phyloP scores from a whole-genome alignment of 164 flowering plant genomes.

The Amborella trichopoda region DNA sequence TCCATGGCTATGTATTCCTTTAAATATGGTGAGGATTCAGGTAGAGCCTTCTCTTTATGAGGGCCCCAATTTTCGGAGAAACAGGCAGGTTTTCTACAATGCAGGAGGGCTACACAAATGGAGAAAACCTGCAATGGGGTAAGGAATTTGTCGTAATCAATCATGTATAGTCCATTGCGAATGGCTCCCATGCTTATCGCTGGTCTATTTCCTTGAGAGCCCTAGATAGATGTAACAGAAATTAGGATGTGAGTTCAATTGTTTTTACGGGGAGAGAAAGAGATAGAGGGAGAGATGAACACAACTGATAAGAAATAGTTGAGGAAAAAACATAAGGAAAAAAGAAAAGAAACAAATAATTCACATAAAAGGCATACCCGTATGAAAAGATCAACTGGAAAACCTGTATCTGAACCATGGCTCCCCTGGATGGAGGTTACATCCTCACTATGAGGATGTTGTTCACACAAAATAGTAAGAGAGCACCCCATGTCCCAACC shows the following conservation, averaged over 20 bases:
- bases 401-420: slow-evolving; percentile 7
- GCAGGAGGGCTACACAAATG: slow-evolving; percentile 42
- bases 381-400: slow-evolving; percentile 36
- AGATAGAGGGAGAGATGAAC: too few relatives aligned
- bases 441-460: too few relatives aligned
- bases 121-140: slow-evolving; percentile 72
- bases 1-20: slow-evolving; percentile 8
- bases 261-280: too few relatives aligned
- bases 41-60: slow-evolving; percentile 10
- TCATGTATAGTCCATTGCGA: slow-evolving; percentile 38
- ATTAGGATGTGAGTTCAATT: too few relatives aligned
- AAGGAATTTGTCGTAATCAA: slow-evolving; percentile 41
- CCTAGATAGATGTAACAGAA: slow-evolving; percentile 3
- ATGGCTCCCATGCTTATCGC: slow-evolving; percentile 40
- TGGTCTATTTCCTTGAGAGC: slow-evolving; percentile 22
- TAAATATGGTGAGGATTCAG: slow-evolving; percentile 8
- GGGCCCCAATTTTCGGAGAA: slow-evolving; percentile 12
- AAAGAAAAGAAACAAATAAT: too few relatives aligned
- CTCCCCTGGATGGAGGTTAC: too few relatives aligned
- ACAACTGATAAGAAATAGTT: too few relatives aligned
- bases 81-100: slow-evolving; percentile 19
- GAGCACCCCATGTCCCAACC: slow-evolving; percentile 97
- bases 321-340: too few relatives aligned
- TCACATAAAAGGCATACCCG: slow-evolving; percentile 67
- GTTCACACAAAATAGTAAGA: slow-evolving; percentile 34